A percentile compares a stretch with the other conserved stretches of the same genome.
phyloP scores from a whole-genome alignment of 2,329 filamentous ascomycete genomes.

The Lasiodiplodia hormozganensis region DNA sequence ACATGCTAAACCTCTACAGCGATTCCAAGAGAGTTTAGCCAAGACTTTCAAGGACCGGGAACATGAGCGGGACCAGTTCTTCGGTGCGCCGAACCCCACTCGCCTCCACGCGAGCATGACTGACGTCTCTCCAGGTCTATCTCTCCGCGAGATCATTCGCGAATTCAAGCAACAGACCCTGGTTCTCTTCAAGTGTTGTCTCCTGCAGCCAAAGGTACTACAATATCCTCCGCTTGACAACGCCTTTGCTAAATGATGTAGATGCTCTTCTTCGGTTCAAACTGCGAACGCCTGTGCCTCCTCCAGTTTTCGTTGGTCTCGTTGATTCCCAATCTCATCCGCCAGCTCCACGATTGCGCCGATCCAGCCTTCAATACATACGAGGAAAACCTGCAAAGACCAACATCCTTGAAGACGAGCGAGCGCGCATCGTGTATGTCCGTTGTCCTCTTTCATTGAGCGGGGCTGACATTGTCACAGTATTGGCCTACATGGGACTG shows the following conservation, averaged over 20 bases:
- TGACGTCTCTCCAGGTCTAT: slow-evolving; percentile 59
- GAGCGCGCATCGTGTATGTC: slow-evolving; percentile 77
- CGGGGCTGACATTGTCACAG: slow-evolving; percentile 46
- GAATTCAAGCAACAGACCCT: slow-evolving; percentile 95
- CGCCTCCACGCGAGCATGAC: slow-evolving; percentile 41
- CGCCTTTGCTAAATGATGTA: slow-evolving; percentile 48
- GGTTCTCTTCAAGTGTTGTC: slow-evolving; percentile 89
- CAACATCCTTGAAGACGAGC: slow-evolving; percentile 88
- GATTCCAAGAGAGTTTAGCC: slow-evolving; percentile 87
- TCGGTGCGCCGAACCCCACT: slow-evolving; percentile 60
- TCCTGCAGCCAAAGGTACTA: slow-evolving; percentile 89
- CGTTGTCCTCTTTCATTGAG: background rate
- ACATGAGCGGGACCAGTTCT: slow-evolving; percentile 81
- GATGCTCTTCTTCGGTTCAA: slow-evolving; percentile 95
- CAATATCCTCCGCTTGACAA: background rate
- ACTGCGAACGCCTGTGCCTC: slow-evolving; percentile 26
- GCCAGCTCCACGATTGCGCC: slow-evolving; percentile 91
- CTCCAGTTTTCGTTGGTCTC: slow-evolving; percentile 88
- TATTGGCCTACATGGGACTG: slow-evolving; percentile 92
- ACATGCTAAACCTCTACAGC: slow-evolving; percentile 52
- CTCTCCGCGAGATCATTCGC: slow-evolving; percentile 86
- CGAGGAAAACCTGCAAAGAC: slow-evolving; percentile 74
- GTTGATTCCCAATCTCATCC: slow-evolving; percentile 89
- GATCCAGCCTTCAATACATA: slow-evolving; percentile 90
- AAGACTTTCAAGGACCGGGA: slow-evolving; percentile 67